Percentiles rank a stretch among this genome's conserved stretches.
Conservation (phyloP, 2,329 filamentous ascomycete genomes). For the Monosporascus cannonballus region DNA sequence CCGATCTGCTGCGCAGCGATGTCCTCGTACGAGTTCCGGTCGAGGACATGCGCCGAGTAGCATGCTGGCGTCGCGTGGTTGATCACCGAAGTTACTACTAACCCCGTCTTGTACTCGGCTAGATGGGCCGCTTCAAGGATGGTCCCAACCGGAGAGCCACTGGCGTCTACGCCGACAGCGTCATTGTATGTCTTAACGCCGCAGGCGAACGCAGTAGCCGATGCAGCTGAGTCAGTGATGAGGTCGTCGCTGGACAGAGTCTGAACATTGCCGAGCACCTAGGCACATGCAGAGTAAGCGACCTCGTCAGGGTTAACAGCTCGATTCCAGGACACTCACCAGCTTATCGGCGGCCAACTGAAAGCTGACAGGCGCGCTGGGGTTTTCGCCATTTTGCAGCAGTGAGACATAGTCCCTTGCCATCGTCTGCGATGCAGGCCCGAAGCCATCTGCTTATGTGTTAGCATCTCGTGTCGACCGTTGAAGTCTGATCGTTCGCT, state of each 20-base stretch:
- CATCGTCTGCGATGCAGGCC: slow-evolving; percentile 24
- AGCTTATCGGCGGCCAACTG: slow-evolving; percentile 15
- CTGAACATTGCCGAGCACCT: slow-evolving; percentile 22
- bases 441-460: slow-evolving; percentile 8
- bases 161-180: slow-evolving; percentile 27
- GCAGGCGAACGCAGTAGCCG: slow-evolving; percentile 32
- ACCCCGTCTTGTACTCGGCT: slow-evolving; percentile 32
- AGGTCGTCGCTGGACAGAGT: slow-evolving; percentile 26
- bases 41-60: slow-evolving; percentile 27
- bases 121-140: slow-evolving; percentile 34
- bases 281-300: no score
- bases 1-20: slow-evolving; percentile 34
- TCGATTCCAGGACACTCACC: slow-evolving; percentile 1
- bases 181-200: slow-evolving; percentile 34
- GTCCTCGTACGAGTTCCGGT: slow-evolving; percentile 27
- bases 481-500: no score
- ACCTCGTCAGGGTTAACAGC: no score
- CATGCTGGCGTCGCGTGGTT: slow-evolving; percentile 29
- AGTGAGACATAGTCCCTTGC: slow-evolving; percentile 20
- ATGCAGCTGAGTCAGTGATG: slow-evolving; percentile 33
- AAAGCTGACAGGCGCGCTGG: slow-evolving; percentile 8
- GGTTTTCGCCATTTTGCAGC: slow-evolving; percentile 14
- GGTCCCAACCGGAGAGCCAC: slow-evolving; percentile 29
- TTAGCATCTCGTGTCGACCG: no score
- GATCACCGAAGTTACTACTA: slow-evolving; percentile 34